A percentile compares a stretch with the other conserved stretches of the same genome.
Evolutionary conservation across 179 eudicot genomes (phyloP).

Genomic region (Drosera spatulata): DNA sequence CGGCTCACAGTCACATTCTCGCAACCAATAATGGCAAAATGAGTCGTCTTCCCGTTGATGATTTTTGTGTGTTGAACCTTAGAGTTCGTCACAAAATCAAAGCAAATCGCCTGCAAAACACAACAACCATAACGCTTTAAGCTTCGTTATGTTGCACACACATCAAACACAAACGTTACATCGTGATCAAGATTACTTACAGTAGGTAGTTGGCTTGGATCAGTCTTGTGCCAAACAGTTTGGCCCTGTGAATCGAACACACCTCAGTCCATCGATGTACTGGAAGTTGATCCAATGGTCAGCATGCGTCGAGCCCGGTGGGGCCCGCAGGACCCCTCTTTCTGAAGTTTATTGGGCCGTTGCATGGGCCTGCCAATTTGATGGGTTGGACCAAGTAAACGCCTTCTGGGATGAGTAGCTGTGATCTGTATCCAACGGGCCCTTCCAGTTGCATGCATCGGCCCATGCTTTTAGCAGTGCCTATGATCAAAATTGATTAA

Average conservation of each 20-base stretch:
- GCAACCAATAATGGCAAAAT: constrained; percentile 43
- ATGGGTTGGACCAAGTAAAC: constrained; percentile 24
- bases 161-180: too few species aligned
- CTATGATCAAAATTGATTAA: constrained; percentile 15
- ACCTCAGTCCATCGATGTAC: constrained; percentile 37
- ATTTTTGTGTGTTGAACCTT: constrained; percentile 25
- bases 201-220: constrained; percentile 18
- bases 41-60: constrained; percentile 46
- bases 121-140: not conserved
- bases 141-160: not conserved
- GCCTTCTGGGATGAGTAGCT: constrained; percentile 29
- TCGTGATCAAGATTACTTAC: constrained; percentile 14
- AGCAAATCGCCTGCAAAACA: constrained; percentile 35
- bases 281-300: constrained; percentile 36
- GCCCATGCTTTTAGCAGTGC: constrained; percentile 51
- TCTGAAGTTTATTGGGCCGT: constrained; percentile 16
- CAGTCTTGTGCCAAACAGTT: constrained; percentile 24
- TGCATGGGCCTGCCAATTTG: constrained; percentile 35
- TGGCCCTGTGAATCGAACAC: constrained; percentile 37
- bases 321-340: constrained; percentile 34
- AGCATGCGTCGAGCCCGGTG: constrained; percentile 10
- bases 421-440: constrained; percentile 6
- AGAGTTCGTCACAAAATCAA: constrained; percentile 43
- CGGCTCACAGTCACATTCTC: constrained; percentile 18
- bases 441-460: constrained; percentile 39